Evolutionary conservation across 345 rosid genomes (phyloP), one percentile per base, ranked within the genome.

Genomic region (Salix udensis): DNA sequence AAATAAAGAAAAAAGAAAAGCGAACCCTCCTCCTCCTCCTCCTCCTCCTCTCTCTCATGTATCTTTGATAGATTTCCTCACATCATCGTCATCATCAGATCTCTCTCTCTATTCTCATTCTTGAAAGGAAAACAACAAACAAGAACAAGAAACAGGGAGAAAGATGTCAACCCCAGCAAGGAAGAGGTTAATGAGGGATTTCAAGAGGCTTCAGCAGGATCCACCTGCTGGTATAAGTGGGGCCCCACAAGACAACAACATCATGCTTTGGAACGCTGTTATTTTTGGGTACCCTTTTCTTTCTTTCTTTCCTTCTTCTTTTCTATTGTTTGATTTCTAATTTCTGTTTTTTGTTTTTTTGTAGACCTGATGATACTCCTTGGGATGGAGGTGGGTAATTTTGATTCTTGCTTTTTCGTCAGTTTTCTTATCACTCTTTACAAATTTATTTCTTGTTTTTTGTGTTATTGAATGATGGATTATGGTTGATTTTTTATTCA

Each of bases 331-430:
- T 76, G 24, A 18, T 46, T 21, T 74, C 71, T 58, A 1, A 24
- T 44, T 66, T 72, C 64, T 68, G 62, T 73, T 16, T 24, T 28
- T 67, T 77, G 31, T 75, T 80, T 9, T 9, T 39, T 78, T 79
- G 85, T 88, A 90, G 94, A 52, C 97, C 92, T 73, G 92, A 89
- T 73, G 95, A 89, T 81, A 86, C 91, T 36, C 91, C 94, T 1
- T 92, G 97, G 95, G 97, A 92, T 77, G 95, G 95, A 88, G 97
- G 94, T 92, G 76, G 81, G 87, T 76, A 37, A 73, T 79, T 18
- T 64, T 30, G 37, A 67, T 23, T 62, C 9, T 31, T 26, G 68
- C 70, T 69, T 69, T 9, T 39, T 30, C 42, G 50, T n/a, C 15
- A 75, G 74, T 58, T 36, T 6, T 19, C 5, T 68, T n/a, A n/a